These are phyloP conservation scores for Colletotrichum lupini DNA, from an alignment of 2,329 filamentous ascomycete genomes.

Conservation along the genomic window DNA sequence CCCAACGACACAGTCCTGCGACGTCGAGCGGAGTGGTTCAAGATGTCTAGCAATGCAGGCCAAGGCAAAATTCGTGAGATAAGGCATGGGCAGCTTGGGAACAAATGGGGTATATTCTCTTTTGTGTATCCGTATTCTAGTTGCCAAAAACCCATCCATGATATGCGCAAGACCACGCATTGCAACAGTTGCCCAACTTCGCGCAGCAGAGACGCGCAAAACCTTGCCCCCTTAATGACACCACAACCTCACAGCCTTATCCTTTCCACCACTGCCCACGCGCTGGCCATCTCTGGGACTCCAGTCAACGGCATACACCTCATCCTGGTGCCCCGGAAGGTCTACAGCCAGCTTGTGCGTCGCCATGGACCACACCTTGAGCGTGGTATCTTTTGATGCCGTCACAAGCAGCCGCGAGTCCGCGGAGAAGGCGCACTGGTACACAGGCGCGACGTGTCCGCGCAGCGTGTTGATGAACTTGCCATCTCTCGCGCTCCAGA, in stretches of 20 bases:
- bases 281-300: constrained; percentile 83
- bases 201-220: neutral
- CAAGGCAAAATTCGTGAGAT: too few species aligned
- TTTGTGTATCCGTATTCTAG: constrained; percentile 26
- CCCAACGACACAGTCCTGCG: neutral
- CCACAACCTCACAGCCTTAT: constrained; percentile 81
- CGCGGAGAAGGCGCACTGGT: constrained; percentile 91
- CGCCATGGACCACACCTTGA: constrained; percentile 94
- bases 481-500: constrained; percentile 79
- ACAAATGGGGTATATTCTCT: constrained; percentile 33
- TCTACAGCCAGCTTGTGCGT: constrained; percentile 84
- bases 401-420: constrained; percentile 92
- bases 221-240: constrained; percentile 58
- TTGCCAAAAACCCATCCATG: constrained; percentile 18
- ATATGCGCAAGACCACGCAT: neutral
- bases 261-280: constrained; percentile 92
- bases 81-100: neutral
- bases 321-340: constrained; percentile 89
- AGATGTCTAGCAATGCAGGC: too few species aligned
- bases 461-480: constrained; percentile 89
- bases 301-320: constrained; percentile 97
- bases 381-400: constrained; percentile 88
- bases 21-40: neutral
- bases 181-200: neutral
- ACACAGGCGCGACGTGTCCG: constrained; percentile 90